Evolutionary conservation across 352 stramenopile genomes (phyloP).

Genomic region (Pythium inflatum): DNA sequence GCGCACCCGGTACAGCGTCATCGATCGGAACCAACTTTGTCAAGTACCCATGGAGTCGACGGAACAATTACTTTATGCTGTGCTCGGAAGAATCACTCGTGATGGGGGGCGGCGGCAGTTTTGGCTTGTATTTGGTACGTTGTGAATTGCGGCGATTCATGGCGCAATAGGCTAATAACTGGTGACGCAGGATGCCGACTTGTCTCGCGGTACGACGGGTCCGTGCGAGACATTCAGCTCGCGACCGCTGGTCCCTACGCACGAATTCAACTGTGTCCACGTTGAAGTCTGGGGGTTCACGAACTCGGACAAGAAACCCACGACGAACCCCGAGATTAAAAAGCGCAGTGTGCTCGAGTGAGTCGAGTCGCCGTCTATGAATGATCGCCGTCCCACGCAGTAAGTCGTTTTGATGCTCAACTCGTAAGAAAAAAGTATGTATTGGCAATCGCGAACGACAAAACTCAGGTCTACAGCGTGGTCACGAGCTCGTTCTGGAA

Average conservation of each 20-base stretch:
- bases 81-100: conserved; percentile 90
- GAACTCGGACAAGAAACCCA: conserved; percentile 51
- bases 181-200: conserved; percentile 88
- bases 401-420: background rate
- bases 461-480: conserved; percentile 27
- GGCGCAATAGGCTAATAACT: too few species aligned
- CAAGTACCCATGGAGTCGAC: conserved; percentile 87
- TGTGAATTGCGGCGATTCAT: too few species aligned
- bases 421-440: conserved; percentile 8
- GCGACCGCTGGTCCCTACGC: conserved; percentile 70
- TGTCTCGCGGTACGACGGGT: conserved; percentile 82
- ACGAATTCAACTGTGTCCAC: conserved; percentile 81
- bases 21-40: conserved; percentile 42
- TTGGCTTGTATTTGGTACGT: conserved; percentile 88
- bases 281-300: conserved; percentile 90
- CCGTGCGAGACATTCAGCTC: conserved; percentile 89
- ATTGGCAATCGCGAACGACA: too few species aligned
- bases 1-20: conserved; percentile 1
- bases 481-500: conserved; percentile 41
- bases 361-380: background rate
- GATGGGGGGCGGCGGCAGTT: conserved; percentile 89
- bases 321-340: conserved; percentile 49
- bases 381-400: too few species aligned
- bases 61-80: conserved; percentile 92
- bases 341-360: conserved; percentile 67